Evolutionary conservation across 306 rosid genomes (phyloP), one percentile per base, ranked within the genome.

Genomic region (Pueraria montana): DNA sequence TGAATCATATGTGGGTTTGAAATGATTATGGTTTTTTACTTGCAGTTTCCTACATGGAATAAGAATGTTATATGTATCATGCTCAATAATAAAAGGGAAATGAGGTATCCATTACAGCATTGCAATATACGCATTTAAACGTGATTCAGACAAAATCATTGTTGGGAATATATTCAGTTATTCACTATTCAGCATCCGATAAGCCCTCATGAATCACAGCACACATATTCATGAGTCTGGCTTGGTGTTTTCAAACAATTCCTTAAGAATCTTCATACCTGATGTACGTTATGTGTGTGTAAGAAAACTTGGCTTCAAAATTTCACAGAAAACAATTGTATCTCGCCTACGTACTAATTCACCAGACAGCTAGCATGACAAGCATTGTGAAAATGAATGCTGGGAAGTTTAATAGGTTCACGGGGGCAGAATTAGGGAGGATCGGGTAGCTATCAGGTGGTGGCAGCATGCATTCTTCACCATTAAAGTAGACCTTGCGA

Each of bases 391-490:
- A 66, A 48, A 90, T 42, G 42, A 87, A 77, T 34, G 83, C 6
- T 75, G 89, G 71, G 90, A 89, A 72, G 38, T 83, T 59, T 4
- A 87, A 30, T 17, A 77, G 69, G 56, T 55, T 87, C 21, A 36
- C 2, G 13, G 34, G 80, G 40, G 98, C 91, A 66, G 96, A 77
- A 43, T 87, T 96, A 0, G 99, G 98, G 46, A 94, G 93, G 84
- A 79, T 82, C 0, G 98, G 99, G 84, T 93, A 96, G 46, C 90
- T 32, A 43, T 93, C 96, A 10, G 97, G 98, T 66, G 99, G 91
- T 0, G 98, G 98, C 61, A 96, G 84, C 96, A 90, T 88, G 91
- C 99, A 92, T 79, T 94, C 98, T 16, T 96, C 99, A 2, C 99
- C 99, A 71, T 93, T 96, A 78, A 96, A 92, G 88, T 96, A 93